These are phyloP conservation scores for Quercus agrifolia DNA, from an alignment of 306 rosid genomes.

Conservation along the genomic window DNA sequence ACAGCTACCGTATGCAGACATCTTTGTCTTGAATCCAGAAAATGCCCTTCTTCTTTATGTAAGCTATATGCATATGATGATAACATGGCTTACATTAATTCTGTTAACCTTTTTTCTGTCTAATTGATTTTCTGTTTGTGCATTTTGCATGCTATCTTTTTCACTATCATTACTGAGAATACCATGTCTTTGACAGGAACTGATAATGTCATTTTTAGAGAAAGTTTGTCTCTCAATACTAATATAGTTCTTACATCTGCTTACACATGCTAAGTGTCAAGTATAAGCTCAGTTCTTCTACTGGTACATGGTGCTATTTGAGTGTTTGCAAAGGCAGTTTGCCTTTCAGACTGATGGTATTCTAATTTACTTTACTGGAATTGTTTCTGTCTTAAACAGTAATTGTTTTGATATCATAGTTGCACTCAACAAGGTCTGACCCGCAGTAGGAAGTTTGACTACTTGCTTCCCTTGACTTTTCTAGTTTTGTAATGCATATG, in stretches of 20 bases:
- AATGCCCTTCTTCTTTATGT: conserved; percentile 82
- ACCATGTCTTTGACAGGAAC: background rate
- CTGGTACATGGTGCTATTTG: background rate
- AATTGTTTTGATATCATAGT: background rate
- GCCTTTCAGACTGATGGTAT: background rate
- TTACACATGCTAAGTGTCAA: background rate
- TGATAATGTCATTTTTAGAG: background rate
- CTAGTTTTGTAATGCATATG: background rate
- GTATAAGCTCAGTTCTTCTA: background rate
- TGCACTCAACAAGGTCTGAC: background rate
- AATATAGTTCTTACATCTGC: background rate
- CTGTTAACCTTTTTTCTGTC: conserved; percentile 9
- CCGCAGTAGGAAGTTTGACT: background rate
- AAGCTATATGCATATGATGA: conserved; percentile 41
- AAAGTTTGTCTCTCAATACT: background rate
- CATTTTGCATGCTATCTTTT: background rate
- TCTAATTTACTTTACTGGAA: background rate
- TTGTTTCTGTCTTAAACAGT: background rate
- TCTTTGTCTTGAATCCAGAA: conserved; percentile 81
- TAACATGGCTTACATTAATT: conserved; percentile 3
- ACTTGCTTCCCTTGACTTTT: background rate
- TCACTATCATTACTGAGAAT: background rate
- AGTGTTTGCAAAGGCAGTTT: background rate
- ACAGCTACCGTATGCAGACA: conserved; percentile 68
- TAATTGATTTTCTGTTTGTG: background rate